Base-by-base conservation (phyloP, 306 rosid species). In the Macrotyloma uniflorum region DNA sequence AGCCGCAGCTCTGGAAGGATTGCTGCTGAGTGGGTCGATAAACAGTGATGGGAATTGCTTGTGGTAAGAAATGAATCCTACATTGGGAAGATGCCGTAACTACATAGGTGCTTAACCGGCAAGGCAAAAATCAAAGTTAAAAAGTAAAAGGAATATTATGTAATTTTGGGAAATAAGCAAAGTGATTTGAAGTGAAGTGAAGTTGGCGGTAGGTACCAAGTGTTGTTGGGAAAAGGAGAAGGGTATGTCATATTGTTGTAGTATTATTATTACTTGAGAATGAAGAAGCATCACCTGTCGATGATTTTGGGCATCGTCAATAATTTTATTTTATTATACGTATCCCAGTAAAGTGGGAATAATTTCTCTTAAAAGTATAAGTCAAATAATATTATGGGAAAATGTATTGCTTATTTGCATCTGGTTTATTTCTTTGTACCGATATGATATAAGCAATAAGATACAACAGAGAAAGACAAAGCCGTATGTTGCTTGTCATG, bases 11-110 rank as follows among this genome's bases (percentile, higher is more conserved):
- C 97, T 0, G 98, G 93, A 65, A 86, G 91, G 69, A 85, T 89
- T 83, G 91, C 87, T 45, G 90, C 91, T 5, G 96, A 86, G 75
- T 86, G 92, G 89, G 66, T 81, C 26, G 94, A 94, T 83, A 91
- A 91, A 82, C 88, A 91, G 73, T 85, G 63, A 81, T 28, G 19
- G 23, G 10, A 19, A 18, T 47, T 72, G 16, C 74, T 80, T 73
- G 68, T 80, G 71, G 71, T 66, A 74, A 45, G 30, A 57, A 81
- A 16, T 77, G 71, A 63, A 77, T 77, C 83, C 79, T 70, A 38
- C 19, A 26, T 58, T 75, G 69, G 80, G 18, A 14, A 61, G 63
- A 30, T 13, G 79, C 43, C 42, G 77, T 74, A 82, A 66, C 32
- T 74, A 20, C 6, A 11, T 57, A 59, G 22, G 69, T 77, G 69